A percentile compares a stretch with the other conserved stretches of the same genome.
Evolutionary conservation across 306 rosid genomes (phyloP).

Genomic region (Dicorynia guianensis): DNA sequence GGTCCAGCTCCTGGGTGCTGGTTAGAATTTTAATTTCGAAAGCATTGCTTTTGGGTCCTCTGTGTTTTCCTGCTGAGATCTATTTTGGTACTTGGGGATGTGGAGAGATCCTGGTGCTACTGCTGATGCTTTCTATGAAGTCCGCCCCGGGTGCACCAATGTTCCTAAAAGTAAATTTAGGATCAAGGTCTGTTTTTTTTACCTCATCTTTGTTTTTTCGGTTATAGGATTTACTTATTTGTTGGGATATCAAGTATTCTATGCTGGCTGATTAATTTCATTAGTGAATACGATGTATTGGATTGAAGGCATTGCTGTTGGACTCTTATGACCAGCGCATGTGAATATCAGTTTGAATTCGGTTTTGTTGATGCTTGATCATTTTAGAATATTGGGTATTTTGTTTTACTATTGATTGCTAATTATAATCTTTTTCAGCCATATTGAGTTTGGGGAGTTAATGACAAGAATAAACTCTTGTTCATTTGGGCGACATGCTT

Average conservation of each 20-base stretch:
- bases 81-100: conserved; percentile 63
- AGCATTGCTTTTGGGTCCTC: not conserved
- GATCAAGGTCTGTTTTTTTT: conserved; percentile 66
- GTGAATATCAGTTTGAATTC: conserved; percentile 27
- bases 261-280: conserved; percentile 12
- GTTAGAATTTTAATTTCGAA: conserved; percentile 20
- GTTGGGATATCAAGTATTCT: conserved; percentile 28
- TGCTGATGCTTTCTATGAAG: conserved; percentile 92
- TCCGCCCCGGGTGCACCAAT: conserved; percentile 93
- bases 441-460: conserved; percentile 29
- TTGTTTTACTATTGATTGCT: not conserved
- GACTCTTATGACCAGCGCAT: conserved; percentile 27
- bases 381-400: not conserved
- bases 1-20: conserved; percentile 46
- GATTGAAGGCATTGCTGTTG: conserved; percentile 31
- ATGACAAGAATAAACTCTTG: conserved; percentile 2
- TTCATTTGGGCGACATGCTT: conserved; percentile 20
- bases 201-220: too few species aligned
- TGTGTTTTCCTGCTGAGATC: not conserved
- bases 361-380: conserved; percentile 24
- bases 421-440: not conserved
- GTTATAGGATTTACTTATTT: not conserved
- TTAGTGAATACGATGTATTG: conserved; percentile 1
- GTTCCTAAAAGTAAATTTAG: conserved; percentile 85
- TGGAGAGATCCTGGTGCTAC: conserved; percentile 87